These are phyloP conservation scores for Daldinia vernicosa DNA, from an alignment of 495 filamentous ascomycete species.

Conservation along the genomic window DNA sequence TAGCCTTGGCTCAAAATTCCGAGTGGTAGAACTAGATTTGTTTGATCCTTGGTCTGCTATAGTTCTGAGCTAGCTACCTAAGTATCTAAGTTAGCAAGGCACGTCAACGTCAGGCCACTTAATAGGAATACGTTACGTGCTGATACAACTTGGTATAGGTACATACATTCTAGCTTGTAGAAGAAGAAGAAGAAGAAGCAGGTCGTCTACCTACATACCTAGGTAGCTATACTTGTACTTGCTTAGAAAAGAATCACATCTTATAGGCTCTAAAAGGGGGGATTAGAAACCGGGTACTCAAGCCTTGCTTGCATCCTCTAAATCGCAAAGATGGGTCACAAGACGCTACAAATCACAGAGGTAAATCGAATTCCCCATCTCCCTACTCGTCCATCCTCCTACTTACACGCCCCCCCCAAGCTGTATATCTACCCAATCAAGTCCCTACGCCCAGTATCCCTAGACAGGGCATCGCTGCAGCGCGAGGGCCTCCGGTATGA, in stretches of 20 bases:
- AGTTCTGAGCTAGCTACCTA: neutral
- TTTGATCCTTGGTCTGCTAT: neutral
- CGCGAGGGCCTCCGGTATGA: constrained; percentile 78
- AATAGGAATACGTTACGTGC: neutral
- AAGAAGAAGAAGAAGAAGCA: neutral
- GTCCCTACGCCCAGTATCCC: constrained; percentile 71
- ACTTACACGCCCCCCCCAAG: constrained; percentile 51
- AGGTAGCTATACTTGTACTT: neutral
- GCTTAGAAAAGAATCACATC: neutral
- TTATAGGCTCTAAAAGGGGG: neutral
- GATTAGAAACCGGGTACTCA: neutral
- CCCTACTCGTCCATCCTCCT: neutral
- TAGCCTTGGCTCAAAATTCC: neutral
- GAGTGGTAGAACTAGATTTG: neutral
- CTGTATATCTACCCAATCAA: constrained; percentile 93
- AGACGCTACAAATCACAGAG: constrained; percentile 42
- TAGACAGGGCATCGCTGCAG: constrained; percentile 65
- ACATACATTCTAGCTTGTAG: neutral
- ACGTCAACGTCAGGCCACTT: neutral
- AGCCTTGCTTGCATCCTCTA: neutral
- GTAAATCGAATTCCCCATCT: constrained; percentile 12
- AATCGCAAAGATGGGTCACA: constrained; percentile 18
- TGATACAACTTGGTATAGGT: neutral
- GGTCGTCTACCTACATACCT: neutral
- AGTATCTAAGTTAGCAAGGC: neutral